Percentiles rank a stretch among this genome's conserved stretches.
These are phyloP conservation scores for Cryptosporidium andersoni DNA, from an alignment of 169 alveolate genomes.

Conservation along the genomic window DNA sequence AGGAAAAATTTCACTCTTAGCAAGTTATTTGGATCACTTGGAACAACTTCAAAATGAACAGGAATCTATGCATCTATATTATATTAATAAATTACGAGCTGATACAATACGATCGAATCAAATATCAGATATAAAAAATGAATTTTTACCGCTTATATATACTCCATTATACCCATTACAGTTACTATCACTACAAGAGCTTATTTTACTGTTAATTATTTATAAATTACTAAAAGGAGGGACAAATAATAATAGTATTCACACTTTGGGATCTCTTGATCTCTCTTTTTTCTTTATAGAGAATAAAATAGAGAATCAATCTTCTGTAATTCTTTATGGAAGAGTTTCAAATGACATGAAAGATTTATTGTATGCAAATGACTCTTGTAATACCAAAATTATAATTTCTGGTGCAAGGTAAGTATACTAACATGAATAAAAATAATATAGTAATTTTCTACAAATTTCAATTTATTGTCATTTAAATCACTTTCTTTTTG, in stretches of 20 bases:
- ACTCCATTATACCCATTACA: constrained; percentile 39
- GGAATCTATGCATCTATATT: background rate
- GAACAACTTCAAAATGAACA: too few relatives aligned
- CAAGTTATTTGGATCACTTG: too few relatives aligned
- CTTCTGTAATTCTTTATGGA: constrained; percentile 30
- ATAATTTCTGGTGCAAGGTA: constrained; percentile 15
- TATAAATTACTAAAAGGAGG: background rate
- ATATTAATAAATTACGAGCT: constrained; percentile 29
- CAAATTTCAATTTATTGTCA: background rate
- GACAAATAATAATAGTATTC: background rate
- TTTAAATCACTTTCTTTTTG: background rate
- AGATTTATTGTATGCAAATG: constrained; percentile 5
- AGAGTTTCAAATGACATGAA: constrained; percentile 10
- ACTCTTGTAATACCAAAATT: constrained; percentile 4
- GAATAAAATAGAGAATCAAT: background rate
- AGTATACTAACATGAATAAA: constrained; percentile 2
- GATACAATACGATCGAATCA: constrained; percentile 18
- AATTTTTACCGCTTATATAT: constrained; percentile 25
- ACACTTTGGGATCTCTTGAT: background rate
- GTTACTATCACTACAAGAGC: constrained; percentile 28
- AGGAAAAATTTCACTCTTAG: too few relatives aligned
- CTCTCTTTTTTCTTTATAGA: constrained; percentile 19
- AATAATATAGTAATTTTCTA: background rate
- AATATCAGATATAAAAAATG: background rate
- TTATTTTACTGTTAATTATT: constrained; percentile 14